Conservation (phyloP, 495 filamentous ascomycete species). For the Xylona heveae region DNA sequence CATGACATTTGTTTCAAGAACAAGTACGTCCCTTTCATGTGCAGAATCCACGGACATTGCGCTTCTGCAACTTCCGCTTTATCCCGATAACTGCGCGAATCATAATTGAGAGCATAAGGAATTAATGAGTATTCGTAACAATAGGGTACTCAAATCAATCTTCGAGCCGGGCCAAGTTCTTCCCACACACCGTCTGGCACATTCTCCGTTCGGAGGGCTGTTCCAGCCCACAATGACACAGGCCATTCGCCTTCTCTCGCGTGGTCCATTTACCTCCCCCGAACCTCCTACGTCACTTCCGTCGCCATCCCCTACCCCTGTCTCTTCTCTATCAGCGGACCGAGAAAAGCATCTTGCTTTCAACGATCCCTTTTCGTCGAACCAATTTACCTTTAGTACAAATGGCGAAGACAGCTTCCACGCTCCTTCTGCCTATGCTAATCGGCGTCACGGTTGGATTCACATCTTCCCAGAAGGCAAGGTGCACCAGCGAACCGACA, state of each 20-base stretch:
- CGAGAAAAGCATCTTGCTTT: constrained; percentile 31
- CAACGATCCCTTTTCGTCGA: constrained; percentile 35
- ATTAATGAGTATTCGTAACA: not conserved
- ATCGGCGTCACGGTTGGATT: constrained; percentile 50
- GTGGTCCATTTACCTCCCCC: constrained; percentile 23
- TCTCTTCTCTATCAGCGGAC: constrained; percentile 23
- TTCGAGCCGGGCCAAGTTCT: constrained; percentile 76
- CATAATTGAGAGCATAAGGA: not conserved
- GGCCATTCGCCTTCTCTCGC: constrained; percentile 63
- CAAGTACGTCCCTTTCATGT: constrained; percentile 20
- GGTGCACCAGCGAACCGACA: constrained; percentile 66
- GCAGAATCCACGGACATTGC: constrained; percentile 3
- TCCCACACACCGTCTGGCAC: constrained; percentile 59
- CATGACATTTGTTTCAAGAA: constrained; percentile 83
- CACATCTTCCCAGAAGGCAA: constrained; percentile 93
- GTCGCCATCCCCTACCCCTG: constrained; percentile 10
- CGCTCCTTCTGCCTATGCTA: constrained; percentile 29
- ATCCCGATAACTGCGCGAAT: constrained; percentile 1
- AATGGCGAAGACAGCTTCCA: constrained; percentile 32
- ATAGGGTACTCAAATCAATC: constrained; percentile 39
- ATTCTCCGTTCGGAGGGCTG: constrained; percentile 55
- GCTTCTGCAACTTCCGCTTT: not conserved
- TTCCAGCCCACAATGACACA: constrained; percentile 81
- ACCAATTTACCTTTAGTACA: constrained; percentile 40
- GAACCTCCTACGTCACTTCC: constrained; percentile 9